Evolutionary conservation across 2,329 filamentous ascomycete species (phyloP).

Genomic region (Ascochyta pisi): DNA sequence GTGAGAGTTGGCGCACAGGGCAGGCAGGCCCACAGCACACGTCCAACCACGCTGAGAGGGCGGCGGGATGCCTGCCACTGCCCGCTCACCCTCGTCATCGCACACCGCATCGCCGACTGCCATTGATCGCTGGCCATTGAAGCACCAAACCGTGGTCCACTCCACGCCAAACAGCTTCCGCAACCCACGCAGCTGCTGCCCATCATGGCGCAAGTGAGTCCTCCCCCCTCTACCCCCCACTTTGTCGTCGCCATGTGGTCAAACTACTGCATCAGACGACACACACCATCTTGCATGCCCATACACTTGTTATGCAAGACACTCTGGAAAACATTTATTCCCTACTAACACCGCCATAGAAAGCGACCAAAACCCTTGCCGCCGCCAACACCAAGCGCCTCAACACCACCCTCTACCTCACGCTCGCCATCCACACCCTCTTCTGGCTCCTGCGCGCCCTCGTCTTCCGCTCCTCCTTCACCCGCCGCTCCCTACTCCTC

Average conservation of each 20-base stretch:
- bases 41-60: constrained; percentile 9
- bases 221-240: background rate
- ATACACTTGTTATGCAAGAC: too few species aligned
- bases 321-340: background rate
- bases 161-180: background rate
- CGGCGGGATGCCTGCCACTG: constrained; percentile 13
- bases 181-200: background rate
- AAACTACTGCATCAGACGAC: too few species aligned
- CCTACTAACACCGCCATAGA: constrained; percentile 41
- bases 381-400: constrained; percentile 79
- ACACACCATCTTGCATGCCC: too few species aligned
- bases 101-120: constrained; percentile 13
- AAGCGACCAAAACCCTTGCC: constrained; percentile 68
- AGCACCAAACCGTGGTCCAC: background rate
- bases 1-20: constrained; percentile 24
- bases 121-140: constrained; percentile 2
- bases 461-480: constrained; percentile 67
- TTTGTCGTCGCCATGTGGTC: background rate
- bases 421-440: constrained; percentile 72
- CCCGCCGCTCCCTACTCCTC: constrained; percentile 59
- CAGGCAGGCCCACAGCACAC: constrained; percentile 3
- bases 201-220: constrained; percentile 37
- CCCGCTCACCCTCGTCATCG: constrained; percentile 21
- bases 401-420: constrained; percentile 80
- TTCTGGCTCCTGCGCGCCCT: constrained; percentile 76